phyloP scores from a whole-genome alignment of 1,284 basidiomycete species.

The Ceratorhiza oryzae-sativae region DNA sequence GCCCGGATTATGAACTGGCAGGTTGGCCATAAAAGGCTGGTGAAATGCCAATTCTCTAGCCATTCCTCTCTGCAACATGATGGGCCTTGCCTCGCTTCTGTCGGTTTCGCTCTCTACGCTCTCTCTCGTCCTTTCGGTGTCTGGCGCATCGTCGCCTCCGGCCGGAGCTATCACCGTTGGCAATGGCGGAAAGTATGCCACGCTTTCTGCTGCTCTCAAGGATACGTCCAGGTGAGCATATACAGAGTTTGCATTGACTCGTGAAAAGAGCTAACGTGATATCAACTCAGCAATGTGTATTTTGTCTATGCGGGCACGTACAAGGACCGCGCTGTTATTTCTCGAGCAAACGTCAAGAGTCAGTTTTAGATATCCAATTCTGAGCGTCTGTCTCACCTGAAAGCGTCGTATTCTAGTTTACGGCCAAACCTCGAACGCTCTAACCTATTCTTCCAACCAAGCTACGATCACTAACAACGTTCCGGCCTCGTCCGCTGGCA shows the following conservation, averaged over 20 bases:
- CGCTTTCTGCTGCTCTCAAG: conserved; percentile 42
- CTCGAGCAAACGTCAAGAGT: conserved; percentile 41
- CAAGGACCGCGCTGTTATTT: conserved; percentile 38
- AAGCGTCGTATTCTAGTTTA: conserved; percentile 4
- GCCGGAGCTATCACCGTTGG: conserved; percentile 42
- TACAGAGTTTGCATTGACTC: too few relatives aligned
- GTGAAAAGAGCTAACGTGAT: too few relatives aligned
- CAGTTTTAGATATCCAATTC: not conserved
- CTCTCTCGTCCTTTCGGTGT: conserved; percentile 1
- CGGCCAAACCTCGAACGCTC: conserved; percentile 35
- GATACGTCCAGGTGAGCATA: conserved; percentile 40
- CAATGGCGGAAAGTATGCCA: conserved; percentile 40
- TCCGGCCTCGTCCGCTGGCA: conserved; percentile 42
- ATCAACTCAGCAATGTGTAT: conserved; percentile 34
- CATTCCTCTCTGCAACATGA: not conserved
- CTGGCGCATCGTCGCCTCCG: conserved; percentile 22
- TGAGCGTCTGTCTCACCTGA: not conserved
- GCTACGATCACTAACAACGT: conserved; percentile 43
- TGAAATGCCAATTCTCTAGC: not conserved
- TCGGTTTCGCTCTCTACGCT: conserved; percentile 13
- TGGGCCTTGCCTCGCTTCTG: not conserved
- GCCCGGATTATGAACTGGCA: not conserved
- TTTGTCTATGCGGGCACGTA: conserved; percentile 44
- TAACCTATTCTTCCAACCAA: conserved; percentile 39
- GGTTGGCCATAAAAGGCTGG: not conserved